Conservation (phyloP, 495 filamentous ascomycete genomes). For the Tuber microsphaerosporum region DNA sequence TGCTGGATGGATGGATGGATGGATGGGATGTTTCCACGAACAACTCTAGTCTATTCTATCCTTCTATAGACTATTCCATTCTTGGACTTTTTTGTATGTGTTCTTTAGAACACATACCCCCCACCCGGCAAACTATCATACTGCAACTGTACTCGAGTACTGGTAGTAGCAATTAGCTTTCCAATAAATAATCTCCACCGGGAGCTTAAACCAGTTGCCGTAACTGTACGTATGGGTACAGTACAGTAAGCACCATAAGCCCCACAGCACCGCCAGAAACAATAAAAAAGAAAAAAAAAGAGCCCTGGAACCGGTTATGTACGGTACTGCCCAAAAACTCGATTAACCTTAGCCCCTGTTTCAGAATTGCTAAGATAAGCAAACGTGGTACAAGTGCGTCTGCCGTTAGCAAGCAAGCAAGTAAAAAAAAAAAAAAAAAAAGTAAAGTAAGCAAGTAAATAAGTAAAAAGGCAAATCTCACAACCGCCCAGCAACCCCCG, state of each 20-base stretch:
- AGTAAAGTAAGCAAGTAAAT: neutral
- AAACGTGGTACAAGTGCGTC: neutral
- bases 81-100: neutral
- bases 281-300: neutral
- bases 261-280: too few relatives aligned
- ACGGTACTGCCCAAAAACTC: too few relatives aligned
- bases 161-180: too few relatives aligned
- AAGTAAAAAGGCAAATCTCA: neutral
- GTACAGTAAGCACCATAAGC: neutral
- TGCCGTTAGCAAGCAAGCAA: neutral
- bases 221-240: too few relatives aligned
- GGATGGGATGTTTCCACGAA: neutral
- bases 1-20: too few relatives aligned
- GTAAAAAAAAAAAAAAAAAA: neutral
- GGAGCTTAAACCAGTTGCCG: too few relatives aligned
- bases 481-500: neutral
- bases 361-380: conserved; percentile 4
- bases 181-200: too few relatives aligned
- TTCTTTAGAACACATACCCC: too few relatives aligned
- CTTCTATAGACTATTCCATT: neutral
- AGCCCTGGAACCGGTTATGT: too few relatives aligned
- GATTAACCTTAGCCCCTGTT: neutral
- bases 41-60: neutral
- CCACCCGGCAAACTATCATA: too few relatives aligned
- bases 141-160: too few relatives aligned